Conservation (phyloP, 2,329 filamentous ascomycete genomes). For the Gyromitra esculenta region DNA sequence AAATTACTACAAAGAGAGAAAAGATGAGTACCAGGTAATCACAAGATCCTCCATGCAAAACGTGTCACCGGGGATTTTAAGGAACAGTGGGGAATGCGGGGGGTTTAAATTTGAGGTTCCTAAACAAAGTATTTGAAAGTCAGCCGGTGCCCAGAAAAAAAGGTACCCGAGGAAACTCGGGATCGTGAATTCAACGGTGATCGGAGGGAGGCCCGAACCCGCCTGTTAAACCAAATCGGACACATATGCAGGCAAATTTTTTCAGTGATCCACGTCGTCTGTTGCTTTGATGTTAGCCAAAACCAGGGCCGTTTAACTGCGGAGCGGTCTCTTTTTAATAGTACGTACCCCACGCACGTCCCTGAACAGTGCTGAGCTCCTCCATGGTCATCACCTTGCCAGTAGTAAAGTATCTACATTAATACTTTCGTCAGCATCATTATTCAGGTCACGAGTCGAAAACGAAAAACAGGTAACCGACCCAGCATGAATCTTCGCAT, state of each 20-base stretch:
- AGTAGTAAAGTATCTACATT: conserved; percentile 77
- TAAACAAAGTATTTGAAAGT: conserved; percentile 50
- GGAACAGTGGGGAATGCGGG: conserved; percentile 39
- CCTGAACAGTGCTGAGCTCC: conserved; percentile 85
- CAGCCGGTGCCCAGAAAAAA: conserved; percentile 48
- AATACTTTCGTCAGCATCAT: conserved; percentile 34
- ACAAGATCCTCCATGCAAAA: conserved; percentile 49
- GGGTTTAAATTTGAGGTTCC: conserved; percentile 45
- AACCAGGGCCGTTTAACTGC: conserved; percentile 31
- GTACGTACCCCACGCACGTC: conserved; percentile 82
- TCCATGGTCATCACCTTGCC: conserved; percentile 89
- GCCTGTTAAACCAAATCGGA: conserved; percentile 39
- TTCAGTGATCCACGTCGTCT: conserved; percentile 62
- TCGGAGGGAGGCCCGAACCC: conserved; percentile 39
- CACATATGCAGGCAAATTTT: conserved; percentile 47
- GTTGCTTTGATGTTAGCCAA: conserved; percentile 37
- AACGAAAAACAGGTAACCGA: conserved; percentile 62
- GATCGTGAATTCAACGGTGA: conserved; percentile 49
- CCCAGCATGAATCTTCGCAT: conserved; percentile 96
- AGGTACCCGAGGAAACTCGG: conserved; percentile 48
- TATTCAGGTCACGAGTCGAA: conserved; percentile 32
- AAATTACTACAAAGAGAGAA: conserved; percentile 41
- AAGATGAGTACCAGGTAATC: conserved; percentile 47
- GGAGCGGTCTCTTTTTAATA: conserved; percentile 44
- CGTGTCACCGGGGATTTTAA: conserved; percentile 43